These are phyloP conservation scores for Nematodospora anomalae DNA, from an alignment of 1,139 yeast genomes.

Conservation along the genomic window DNA sequence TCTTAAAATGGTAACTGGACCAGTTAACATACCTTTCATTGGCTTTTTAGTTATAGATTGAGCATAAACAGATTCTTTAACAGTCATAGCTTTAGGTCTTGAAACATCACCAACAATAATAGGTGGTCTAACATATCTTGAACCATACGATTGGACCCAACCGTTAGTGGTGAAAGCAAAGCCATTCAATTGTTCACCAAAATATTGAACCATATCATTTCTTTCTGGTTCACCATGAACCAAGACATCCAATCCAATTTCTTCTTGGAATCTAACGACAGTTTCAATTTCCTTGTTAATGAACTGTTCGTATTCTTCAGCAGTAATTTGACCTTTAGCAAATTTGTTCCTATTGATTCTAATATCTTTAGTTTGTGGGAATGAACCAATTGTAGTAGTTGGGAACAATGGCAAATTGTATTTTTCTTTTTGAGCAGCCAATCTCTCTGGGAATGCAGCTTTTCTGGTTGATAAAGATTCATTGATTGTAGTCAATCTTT, in stretches of 20 bases:
- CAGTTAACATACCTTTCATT: conserved; percentile 99
- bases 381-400: conserved; percentile 99
- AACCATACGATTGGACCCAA: conserved; percentile 99
- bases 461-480: conserved; percentile 82
- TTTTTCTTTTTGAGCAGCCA: conserved; percentile 79
- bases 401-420: conserved; percentile 98
- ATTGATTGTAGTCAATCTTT: conserved; percentile 79
- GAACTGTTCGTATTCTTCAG: conserved; percentile 93
- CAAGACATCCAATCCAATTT: conserved; percentile 93
- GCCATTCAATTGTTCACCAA: conserved; percentile 98
- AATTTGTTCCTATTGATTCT: conserved; percentile 98
- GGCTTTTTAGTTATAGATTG: conserved; percentile 95
- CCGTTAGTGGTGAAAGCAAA: conserved; percentile 98
- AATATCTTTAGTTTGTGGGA: conserved; percentile 99
- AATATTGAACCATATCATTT: conserved; percentile 99
- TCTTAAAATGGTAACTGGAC: conserved; percentile 99
- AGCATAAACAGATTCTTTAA: conserved; percentile 98
- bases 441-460: conserved; percentile 83
- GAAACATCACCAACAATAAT: conserved; percentile 98
- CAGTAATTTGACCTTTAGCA: conserved; percentile 92
- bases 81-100: conserved; percentile 98
- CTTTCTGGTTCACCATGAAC: conserved; percentile 99
- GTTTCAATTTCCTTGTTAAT: conserved; percentile 94
- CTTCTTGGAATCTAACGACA: conserved; percentile 98
- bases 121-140: conserved; percentile 99